Evolutionary conservation across 495 filamentous ascomycete genomes (phyloP).

Genomic region (Daldinia vernicosa): DNA sequence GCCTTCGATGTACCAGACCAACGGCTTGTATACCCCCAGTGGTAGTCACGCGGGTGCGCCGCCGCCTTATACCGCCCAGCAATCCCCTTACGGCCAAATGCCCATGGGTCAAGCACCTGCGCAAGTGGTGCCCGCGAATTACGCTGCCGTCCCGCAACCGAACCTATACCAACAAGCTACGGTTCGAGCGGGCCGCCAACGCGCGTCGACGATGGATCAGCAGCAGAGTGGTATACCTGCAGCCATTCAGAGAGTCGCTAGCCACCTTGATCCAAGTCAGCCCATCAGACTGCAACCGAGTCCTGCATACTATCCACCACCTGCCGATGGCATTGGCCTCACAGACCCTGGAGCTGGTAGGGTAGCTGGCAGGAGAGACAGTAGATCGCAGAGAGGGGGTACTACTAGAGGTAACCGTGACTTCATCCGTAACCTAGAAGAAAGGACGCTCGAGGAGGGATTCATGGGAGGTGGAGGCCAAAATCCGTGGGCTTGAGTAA

Average conservation of each 20-base stretch:
- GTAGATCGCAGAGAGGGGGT: slow-evolving; percentile 70
- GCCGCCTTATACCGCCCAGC: slow-evolving; percentile 83
- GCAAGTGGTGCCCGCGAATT: slow-evolving; percentile 75
- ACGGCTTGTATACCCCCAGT: slow-evolving; percentile 76
- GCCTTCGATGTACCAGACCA: slow-evolving; percentile 78
- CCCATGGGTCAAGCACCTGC: slow-evolving; percentile 70
- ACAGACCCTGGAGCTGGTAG: slow-evolving; percentile 64
- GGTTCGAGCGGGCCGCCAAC: slow-evolving; percentile 81
- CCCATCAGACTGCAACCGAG: slow-evolving; percentile 95
- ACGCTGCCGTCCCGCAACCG: slow-evolving; percentile 62
- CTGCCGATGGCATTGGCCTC: slow-evolving; percentile 77
- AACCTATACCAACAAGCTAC: slow-evolving; percentile 90
- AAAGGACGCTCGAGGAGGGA: slow-evolving; percentile 90
- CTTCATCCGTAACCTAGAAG: slow-evolving; percentile 93
- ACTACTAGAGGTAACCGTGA: slow-evolving; percentile 72
- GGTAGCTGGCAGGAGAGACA: slow-evolving; percentile 78
- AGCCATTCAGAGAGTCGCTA: slow-evolving; percentile 94
- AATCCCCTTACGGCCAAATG: slow-evolving; percentile 78
- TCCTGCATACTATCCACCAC: slow-evolving; percentile 96
- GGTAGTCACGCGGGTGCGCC: slow-evolving; percentile 72
- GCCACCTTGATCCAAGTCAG: slow-evolving; percentile 93
- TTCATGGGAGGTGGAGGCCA: slow-evolving; percentile 60
- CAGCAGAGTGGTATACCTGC: slow-evolving; percentile 90
- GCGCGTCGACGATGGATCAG: slow-evolving; percentile 95
- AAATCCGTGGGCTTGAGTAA: slow-evolving; percentile 60